Evolutionary conservation across 75 land plant genomes (phyloP).

Genomic region (Adiantum capillusveneris): DNA sequence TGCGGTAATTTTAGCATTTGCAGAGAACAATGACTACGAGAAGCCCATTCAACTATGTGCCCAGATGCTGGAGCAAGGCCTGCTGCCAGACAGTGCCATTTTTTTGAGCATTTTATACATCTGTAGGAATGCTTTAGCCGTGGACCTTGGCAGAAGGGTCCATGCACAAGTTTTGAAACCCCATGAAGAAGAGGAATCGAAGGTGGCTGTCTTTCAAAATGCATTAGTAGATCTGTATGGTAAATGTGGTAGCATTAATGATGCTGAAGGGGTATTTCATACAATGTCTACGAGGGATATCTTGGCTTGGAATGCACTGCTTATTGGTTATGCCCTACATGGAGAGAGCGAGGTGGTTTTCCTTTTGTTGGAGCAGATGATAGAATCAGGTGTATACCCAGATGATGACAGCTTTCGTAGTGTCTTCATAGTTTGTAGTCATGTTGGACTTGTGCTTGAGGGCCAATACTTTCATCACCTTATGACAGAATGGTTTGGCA

Average conservation of each 20-base stretch:
- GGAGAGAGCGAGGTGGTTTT: slow-evolving; percentile 12
- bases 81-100: slow-evolving; percentile 11
- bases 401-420: slow-evolving; percentile 3
- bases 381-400: slow-evolving; percentile 3
- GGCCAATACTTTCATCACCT: slow-evolving; percentile 10
- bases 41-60: slow-evolving; percentile 3
- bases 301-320: slow-evolving; percentile 11
- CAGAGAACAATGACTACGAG: neutral
- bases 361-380: slow-evolving; percentile 12
- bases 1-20: slow-evolving; percentile 13
- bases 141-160: slow-evolving; percentile 11
- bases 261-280: slow-evolving; percentile 11
- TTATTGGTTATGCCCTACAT: slow-evolving; percentile 15
- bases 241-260: slow-evolving; percentile 10
- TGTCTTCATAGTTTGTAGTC: slow-evolving; percentile 6
- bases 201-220: slow-evolving; percentile 5
- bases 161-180: slow-evolving; percentile 5
- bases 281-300: neutral
- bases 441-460: slow-evolving; percentile 12
- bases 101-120: slow-evolving; percentile 11
- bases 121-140: slow-evolving; percentile 8
- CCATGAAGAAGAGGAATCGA: neutral
- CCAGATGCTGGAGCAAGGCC: slow-evolving; percentile 8
- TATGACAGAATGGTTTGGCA: slow-evolving; percentile 2
- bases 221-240: slow-evolving; percentile 16